These are phyloP conservation scores for Pholiota adiposa DNA, from an alignment of 1,284 basidiomycete genomes.

Conservation along the genomic window DNA sequence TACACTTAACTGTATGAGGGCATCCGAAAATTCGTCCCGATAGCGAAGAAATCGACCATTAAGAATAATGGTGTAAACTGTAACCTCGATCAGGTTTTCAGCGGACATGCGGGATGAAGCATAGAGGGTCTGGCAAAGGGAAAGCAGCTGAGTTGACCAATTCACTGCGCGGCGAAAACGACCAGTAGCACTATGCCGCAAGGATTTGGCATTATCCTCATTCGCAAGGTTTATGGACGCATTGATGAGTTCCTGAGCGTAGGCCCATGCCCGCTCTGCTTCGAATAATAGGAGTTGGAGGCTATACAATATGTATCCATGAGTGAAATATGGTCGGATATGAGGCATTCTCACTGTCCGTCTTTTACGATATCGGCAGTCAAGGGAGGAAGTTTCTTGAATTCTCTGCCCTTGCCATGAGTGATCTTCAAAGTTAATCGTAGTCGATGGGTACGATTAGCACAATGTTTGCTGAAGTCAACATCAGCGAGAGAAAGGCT, in stretches of 20 bases:
- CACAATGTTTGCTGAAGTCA: constrained; percentile 79
- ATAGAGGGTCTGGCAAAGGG: constrained; percentile 72
- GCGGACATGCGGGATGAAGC: constrained; percentile 56
- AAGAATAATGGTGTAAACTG: constrained; percentile 72
- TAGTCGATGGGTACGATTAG: constrained; percentile 88
- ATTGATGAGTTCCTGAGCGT: constrained; percentile 80
- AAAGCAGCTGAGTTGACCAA: constrained; percentile 80
- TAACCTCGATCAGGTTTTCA: constrained; percentile 61
- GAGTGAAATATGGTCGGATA: neutral
- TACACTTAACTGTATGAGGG: constrained; percentile 77
- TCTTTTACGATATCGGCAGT: constrained; percentile 71
- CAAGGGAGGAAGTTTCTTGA: constrained; percentile 78
- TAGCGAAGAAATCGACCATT: constrained; percentile 78
- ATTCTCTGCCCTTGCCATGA: constrained; percentile 88
- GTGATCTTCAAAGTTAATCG: constrained; percentile 84
- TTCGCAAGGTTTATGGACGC: constrained; percentile 58
- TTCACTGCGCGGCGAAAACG: constrained; percentile 87
- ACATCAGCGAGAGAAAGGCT: neutral
- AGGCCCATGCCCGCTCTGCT: constrained; percentile 91
- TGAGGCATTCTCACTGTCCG: constrained; percentile 68
- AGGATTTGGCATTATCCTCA: constrained; percentile 53
- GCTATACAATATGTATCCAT: constrained; percentile 39
- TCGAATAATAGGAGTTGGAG: constrained; percentile 87
- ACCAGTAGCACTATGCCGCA: constrained; percentile 77
- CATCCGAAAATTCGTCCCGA: constrained; percentile 79